Evolutionary conservation across 192 early-diverging fungal species (phyloP).

Genomic region (Dissophora globulifera): DNA sequence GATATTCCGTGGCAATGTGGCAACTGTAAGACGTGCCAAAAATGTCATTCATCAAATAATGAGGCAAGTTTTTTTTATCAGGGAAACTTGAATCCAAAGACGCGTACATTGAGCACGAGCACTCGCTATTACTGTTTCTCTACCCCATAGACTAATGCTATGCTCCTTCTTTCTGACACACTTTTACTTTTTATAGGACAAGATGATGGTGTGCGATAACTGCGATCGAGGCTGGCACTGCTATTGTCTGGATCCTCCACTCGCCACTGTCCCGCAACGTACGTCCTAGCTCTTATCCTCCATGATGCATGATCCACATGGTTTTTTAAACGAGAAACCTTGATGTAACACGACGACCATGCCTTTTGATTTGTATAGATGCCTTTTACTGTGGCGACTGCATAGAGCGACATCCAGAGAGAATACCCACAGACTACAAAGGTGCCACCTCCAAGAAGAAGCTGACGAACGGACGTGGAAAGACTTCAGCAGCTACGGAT

Average conservation of each 20-base stretch:
- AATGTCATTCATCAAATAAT: slow-evolving; percentile 52
- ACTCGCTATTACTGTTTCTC: not conserved
- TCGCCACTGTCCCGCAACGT: slow-evolving; percentile 55
- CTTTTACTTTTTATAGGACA: slow-evolving; percentile 39
- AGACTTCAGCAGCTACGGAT: not conserved
- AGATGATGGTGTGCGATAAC: slow-evolving; percentile 59
- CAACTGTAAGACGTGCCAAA: slow-evolving; percentile 62
- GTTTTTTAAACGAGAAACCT: too few species aligned
- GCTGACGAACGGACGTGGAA: slow-evolving; percentile 5
- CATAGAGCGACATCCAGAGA: slow-evolving; percentile 25
- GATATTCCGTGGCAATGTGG: slow-evolving; percentile 62
- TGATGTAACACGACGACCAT: too few species aligned
- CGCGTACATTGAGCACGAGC: too few species aligned
- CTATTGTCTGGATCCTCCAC: slow-evolving; percentile 55
- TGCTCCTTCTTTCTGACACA: not conserved
- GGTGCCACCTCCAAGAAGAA: slow-evolving; percentile 23
- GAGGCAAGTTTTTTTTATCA: slow-evolving; percentile 37
- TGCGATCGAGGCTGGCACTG: slow-evolving; percentile 63
- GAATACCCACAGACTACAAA: slow-evolving; percentile 40
- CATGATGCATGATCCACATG: not conserved
- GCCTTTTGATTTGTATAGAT: slow-evolving; percentile 46
- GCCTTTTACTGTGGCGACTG: slow-evolving; percentile 58
- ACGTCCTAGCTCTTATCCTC: not conserved
- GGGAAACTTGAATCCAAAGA: not conserved
- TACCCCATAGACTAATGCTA: too few species aligned